These are phyloP conservation scores for Clonostachys byssicola DNA, from an alignment of 2,329 filamentous ascomycete species.

Conservation along the genomic window DNA sequence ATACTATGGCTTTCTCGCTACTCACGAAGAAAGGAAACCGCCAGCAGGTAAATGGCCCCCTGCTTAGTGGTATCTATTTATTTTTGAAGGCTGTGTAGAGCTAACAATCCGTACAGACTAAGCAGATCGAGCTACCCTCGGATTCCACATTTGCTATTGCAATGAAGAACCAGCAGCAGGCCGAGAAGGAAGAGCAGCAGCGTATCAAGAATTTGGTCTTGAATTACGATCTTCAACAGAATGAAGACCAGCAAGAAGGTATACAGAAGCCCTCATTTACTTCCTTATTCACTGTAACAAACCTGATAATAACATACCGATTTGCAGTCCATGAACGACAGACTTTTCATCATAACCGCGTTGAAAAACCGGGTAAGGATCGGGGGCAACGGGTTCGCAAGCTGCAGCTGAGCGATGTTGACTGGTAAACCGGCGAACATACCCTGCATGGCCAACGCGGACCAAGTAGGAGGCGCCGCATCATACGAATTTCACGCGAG, in stretches of 20 bases:
- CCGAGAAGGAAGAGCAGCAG: slow-evolving; percentile 93
- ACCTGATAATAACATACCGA: slow-evolving; percentile 23
- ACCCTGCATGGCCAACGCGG: too few relatives aligned
- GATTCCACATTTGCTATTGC: slow-evolving; percentile 94
- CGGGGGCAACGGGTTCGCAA: slow-evolving; percentile 82
- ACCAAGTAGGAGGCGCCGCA: too few relatives aligned
- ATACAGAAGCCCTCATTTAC: slow-evolving; percentile 30
- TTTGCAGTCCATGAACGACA: slow-evolving; percentile 45
- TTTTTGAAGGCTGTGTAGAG: not conserved
- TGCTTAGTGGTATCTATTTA: not conserved
- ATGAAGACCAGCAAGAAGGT: slow-evolving; percentile 76
- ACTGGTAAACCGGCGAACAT: slow-evolving; percentile 60
- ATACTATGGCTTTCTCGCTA: slow-evolving; percentile 93
- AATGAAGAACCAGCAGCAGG: slow-evolving; percentile 93
- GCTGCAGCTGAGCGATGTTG: slow-evolving; percentile 92
- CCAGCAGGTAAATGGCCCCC: slow-evolving; percentile 62
- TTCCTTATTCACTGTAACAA: slow-evolving; percentile 29
- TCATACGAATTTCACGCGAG: too few relatives aligned
- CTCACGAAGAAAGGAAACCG: slow-evolving; percentile 95
- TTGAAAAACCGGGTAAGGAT: slow-evolving; percentile 54
- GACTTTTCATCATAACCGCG: slow-evolving; percentile 46
- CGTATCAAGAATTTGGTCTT: slow-evolving; percentile 97
- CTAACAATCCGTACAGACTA: slow-evolving; percentile 54
- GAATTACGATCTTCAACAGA: slow-evolving; percentile 90
- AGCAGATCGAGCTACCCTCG: slow-evolving; percentile 82